Evolutionary conservation across 2,329 filamentous ascomycete genomes (phyloP).

Genomic region (Colletotrichum plurivorum): DNA sequence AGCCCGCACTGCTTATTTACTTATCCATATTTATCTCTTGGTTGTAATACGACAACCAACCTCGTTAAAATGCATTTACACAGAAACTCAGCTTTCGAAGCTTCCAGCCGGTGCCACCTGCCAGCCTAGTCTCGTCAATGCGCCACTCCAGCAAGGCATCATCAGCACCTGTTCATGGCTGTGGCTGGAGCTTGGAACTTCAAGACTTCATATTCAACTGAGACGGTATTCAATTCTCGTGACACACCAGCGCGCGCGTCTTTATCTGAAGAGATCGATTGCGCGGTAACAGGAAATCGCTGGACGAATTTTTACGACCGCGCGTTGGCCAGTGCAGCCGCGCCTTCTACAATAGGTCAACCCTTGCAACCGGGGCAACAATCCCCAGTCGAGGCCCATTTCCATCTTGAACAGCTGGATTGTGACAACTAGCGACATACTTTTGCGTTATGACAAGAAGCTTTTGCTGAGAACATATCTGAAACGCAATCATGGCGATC

Average conservation of each 20-base stretch:
- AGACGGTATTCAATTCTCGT: slow-evolving; percentile 6
- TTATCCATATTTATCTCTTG: no score
- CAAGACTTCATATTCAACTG: slow-evolving; percentile 25
- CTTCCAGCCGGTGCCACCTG: slow-evolving; percentile 1
- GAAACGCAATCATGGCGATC: slow-evolving; percentile 62
- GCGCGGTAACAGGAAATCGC: background rate
- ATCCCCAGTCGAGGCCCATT: slow-evolving; percentile 2
- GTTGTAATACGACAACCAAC: no score
- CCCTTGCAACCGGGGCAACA: slow-evolving; percentile 20
- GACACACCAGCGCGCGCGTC: background rate
- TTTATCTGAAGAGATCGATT: background rate
- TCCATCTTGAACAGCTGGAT: slow-evolving; percentile 3
- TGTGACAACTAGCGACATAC: slow-evolving; percentile 19
- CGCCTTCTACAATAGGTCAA: slow-evolving; percentile 26
- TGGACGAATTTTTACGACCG: slow-evolving; percentile 8
- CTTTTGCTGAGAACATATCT: background rate
- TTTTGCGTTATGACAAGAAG: slow-evolving; percentile 7
- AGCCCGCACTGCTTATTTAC: no score
- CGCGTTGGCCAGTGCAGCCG: slow-evolving; percentile 33
- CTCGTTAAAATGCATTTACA: background rate
- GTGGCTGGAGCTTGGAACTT: slow-evolving; percentile 31
- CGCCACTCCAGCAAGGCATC: slow-evolving; percentile 28
- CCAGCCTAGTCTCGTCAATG: rapidly evolving
- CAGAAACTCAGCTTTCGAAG: background rate
- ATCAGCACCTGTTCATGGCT: slow-evolving; percentile 3